These are phyloP conservation scores for Penicillium sp. DNA, from an alignment of 2,329 filamentous ascomycete species.

Conservation along the genomic window DNA sequence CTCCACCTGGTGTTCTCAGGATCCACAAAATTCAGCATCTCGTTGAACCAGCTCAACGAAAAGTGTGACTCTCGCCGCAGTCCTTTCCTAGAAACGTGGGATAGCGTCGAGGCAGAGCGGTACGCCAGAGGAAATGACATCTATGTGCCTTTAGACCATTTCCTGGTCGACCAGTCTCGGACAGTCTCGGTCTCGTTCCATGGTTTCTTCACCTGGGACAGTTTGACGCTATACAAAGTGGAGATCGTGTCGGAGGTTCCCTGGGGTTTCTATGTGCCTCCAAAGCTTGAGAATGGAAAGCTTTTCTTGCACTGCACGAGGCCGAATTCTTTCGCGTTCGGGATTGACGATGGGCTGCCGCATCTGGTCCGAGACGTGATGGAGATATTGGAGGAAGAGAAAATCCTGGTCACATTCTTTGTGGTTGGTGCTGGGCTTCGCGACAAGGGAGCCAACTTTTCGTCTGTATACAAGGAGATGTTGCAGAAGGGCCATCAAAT, in stretches of 20 bases:
- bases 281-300: slow-evolving; percentile 65
- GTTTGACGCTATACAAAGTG: slow-evolving; percentile 60
- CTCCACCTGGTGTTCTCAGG: slow-evolving; percentile 69
- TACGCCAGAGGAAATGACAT: slow-evolving; percentile 63
- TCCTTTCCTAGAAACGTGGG: slow-evolving; percentile 70
- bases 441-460: slow-evolving; percentile 64
- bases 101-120: slow-evolving; percentile 67
- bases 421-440: slow-evolving; percentile 68
- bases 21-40: slow-evolving; percentile 65
- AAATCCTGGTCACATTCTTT: slow-evolving; percentile 73
- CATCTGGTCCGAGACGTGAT: slow-evolving; percentile 64
- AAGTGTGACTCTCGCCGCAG: slow-evolving; percentile 60
- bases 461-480: slow-evolving; percentile 69
- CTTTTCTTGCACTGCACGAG: slow-evolving; percentile 68
- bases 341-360: slow-evolving; percentile 72
- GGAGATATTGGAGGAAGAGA: slow-evolving; percentile 63
- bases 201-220: slow-evolving; percentile 63
- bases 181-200: slow-evolving; percentile 66
- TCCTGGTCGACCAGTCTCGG: slow-evolving; percentile 63
- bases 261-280: slow-evolving; percentile 56
- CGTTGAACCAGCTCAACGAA: slow-evolving; percentile 70
- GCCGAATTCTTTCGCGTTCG: slow-evolving; percentile 73
- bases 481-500: slow-evolving; percentile 67
- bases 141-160: slow-evolving; percentile 71
- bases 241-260: slow-evolving; percentile 66